Percentiles rank a stretch among this genome's conserved stretches.
Evolutionary conservation across 2,329 filamentous ascomycete genomes (phyloP).

Genomic region (Sphaceloma murrayae): DNA sequence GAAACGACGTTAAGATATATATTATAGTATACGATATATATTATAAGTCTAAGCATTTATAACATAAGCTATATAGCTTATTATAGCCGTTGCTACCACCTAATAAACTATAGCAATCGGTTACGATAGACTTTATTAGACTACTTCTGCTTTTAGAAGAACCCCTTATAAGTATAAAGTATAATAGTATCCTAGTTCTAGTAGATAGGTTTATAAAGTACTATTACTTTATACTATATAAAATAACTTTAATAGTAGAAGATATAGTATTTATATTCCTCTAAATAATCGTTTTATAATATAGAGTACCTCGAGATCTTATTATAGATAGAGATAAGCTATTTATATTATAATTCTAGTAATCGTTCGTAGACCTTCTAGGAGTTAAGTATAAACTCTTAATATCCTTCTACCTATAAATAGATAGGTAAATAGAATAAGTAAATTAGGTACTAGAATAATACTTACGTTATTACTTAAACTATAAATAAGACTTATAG

Average conservation of each 20-base stretch:
- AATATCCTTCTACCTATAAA: conserved; percentile 20
- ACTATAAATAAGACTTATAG: conserved; percentile 15
- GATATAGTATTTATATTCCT: background rate
- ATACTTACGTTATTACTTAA: conserved; percentile 16
- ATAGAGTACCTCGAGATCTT: conserved; percentile 3
- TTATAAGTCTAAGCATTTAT: background rate
- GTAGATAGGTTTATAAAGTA: conserved; percentile 7
- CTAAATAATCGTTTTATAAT: conserved; percentile 13
- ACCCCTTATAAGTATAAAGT: conserved; percentile 1
- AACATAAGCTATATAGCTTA: conserved; percentile 2
- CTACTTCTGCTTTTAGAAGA: conserved; percentile 3
- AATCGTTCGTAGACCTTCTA: conserved; percentile 7
- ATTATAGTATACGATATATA: background rate
- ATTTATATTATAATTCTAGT: conserved; percentile 17
- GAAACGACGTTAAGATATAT: conserved; percentile 2
- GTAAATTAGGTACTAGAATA: conserved; percentile 19
- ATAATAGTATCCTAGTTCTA: conserved; percentile 8
- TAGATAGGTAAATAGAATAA: conserved; percentile 17
- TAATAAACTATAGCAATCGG: background rate
- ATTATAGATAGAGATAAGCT: conserved; percentile 15
- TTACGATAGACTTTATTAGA: conserved; percentile 9
- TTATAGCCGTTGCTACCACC: background rate
- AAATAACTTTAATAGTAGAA: background rate
- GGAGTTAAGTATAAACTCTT: conserved; percentile 14
- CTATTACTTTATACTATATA: background rate